Evolutionary conservation across 306 rosid species (phyloP).

Genomic region (Carpinus viminea): DNA sequence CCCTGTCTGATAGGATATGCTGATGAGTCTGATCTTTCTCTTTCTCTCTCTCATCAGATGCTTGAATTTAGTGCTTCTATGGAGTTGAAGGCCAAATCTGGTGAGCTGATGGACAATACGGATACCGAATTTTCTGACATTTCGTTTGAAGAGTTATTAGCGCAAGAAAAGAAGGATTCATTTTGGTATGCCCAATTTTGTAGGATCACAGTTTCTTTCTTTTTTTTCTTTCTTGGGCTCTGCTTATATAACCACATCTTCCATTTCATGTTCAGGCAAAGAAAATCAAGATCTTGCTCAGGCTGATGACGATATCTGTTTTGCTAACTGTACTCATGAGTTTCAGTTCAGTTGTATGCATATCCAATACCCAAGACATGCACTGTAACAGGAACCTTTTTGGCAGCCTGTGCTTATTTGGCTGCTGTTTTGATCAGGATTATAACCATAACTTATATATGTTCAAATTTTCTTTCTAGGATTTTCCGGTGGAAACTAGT

Average conservation of each 20-base stretch:
- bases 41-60: slow-evolving; percentile 41
- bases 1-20: slow-evolving; percentile 9
- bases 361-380: slow-evolving; percentile 28
- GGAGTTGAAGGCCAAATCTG: slow-evolving; percentile 58
- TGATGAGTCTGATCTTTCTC: slow-evolving; percentile 9
- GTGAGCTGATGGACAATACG: slow-evolving; percentile 37
- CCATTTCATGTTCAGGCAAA: slow-evolving; percentile 65
- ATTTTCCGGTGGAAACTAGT: slow-evolving; percentile 15
- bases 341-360: slow-evolving; percentile 35
- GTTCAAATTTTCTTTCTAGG: slow-evolving; percentile 3
- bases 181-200: slow-evolving; percentile 65
- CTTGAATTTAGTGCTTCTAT: slow-evolving; percentile 61
- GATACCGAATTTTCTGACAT: slow-evolving; percentile 58
- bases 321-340: slow-evolving; percentile 39
- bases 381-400: slow-evolving; percentile 35
- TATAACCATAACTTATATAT: slow-evolving; percentile 1
- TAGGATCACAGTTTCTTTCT: slow-evolving; percentile 1
- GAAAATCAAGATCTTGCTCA: slow-evolving; percentile 58
- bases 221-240: neutral
- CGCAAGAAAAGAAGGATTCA: slow-evolving; percentile 88
- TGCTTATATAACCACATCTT: slow-evolving; percentile 19
- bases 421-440: slow-evolving; percentile 31
- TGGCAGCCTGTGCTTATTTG: slow-evolving; percentile 34
- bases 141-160: slow-evolving; percentile 84
- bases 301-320: slow-evolving; percentile 41